Percentiles rank a stretch among this genome's conserved stretches.
Evolutionary conservation across 1,139 yeast species (phyloP).

Genomic region (Yamadazyma atmosphaerica): DNA sequence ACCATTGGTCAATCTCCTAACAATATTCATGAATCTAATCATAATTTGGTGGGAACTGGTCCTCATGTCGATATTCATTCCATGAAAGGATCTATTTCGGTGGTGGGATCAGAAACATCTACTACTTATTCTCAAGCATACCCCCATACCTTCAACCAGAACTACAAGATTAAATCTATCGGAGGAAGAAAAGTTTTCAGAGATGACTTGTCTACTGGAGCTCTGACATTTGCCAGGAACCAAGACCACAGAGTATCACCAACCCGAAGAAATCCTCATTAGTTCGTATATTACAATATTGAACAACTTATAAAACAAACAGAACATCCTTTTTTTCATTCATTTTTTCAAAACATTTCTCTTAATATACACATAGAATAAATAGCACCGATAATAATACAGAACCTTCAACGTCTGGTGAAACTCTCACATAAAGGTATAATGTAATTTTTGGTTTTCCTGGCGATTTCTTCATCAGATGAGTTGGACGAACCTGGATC

Average conservation of each 20-base stretch:
- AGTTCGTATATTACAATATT: neutral
- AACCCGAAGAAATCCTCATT: neutral
- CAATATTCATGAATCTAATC: neutral
- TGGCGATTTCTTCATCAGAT: constrained; percentile 36
- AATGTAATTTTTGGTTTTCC: constrained; percentile 37
- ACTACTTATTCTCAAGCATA: constrained; percentile 7
- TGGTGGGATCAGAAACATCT: constrained; percentile 14
- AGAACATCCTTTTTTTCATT: neutral
- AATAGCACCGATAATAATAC: neutral
- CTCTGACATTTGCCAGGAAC: no score
- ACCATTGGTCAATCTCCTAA: neutral
- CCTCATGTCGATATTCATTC: constrained; percentile 22
- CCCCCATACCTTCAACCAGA: constrained; percentile 1
- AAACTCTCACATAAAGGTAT: constrained; percentile 21
- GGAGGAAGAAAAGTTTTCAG: constrained; percentile 5
- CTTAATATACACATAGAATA: constrained; percentile 1
- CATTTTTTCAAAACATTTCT: no score
- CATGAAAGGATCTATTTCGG: constrained; percentile 23
- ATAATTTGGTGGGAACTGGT: constrained; percentile 3
- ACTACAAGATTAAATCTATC: constrained; percentile 5
- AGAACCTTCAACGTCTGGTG: neutral
- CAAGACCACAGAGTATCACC: constrained; percentile 1
- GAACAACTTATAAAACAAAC: neutral
- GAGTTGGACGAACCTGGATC: constrained; percentile 35
- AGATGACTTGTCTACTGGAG: no score